These are phyloP conservation scores for Euphorbia lathyris DNA, from an alignment of 345 rosid species.

Conservation along the genomic window DNA sequence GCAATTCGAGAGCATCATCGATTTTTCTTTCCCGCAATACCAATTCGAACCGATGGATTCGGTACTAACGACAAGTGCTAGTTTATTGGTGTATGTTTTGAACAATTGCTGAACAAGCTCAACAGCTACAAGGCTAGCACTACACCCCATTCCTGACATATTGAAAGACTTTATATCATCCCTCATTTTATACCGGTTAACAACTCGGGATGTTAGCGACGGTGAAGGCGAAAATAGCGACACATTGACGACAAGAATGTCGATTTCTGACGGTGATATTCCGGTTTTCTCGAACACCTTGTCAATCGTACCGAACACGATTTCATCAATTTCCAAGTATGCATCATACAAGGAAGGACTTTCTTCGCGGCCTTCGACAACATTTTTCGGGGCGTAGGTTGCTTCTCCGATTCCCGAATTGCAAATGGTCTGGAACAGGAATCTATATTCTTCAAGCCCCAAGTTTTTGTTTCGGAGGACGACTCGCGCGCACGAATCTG, in stretches of 20 bases:
- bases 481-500: slow-evolving; percentile 39
- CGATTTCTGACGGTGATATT: slow-evolving; percentile 52
- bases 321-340: slow-evolving; percentile 49
- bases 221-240: slow-evolving; percentile 65
- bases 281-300: slow-evolving; percentile 44
- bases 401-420: slow-evolving; percentile 72
- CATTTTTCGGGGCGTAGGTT: slow-evolving; percentile 56
- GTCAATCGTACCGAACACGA: slow-evolving; percentile 56
- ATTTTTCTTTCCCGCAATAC: slow-evolving; percentile 69
- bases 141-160: slow-evolving; percentile 70
- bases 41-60: slow-evolving; percentile 69
- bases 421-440: slow-evolving; percentile 53
- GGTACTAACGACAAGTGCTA: slow-evolving; percentile 72
- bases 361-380: slow-evolving; percentile 52
- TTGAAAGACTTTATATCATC: slow-evolving; percentile 55
- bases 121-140: slow-evolving; percentile 52
- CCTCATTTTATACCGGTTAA: slow-evolving; percentile 67
- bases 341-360: slow-evolving; percentile 40
- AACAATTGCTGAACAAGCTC: slow-evolving; percentile 51
- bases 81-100: slow-evolving; percentile 32
- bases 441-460: slow-evolving; percentile 59
- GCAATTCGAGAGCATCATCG: slow-evolving; percentile 76
- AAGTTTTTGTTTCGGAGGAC: slow-evolving; percentile 52
- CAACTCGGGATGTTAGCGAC: slow-evolving; percentile 55
- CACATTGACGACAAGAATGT: slow-evolving; percentile 62